phyloP scores from a whole-genome alignment of 78 protist species.

The Chrysochromulina tobinii region DNA sequence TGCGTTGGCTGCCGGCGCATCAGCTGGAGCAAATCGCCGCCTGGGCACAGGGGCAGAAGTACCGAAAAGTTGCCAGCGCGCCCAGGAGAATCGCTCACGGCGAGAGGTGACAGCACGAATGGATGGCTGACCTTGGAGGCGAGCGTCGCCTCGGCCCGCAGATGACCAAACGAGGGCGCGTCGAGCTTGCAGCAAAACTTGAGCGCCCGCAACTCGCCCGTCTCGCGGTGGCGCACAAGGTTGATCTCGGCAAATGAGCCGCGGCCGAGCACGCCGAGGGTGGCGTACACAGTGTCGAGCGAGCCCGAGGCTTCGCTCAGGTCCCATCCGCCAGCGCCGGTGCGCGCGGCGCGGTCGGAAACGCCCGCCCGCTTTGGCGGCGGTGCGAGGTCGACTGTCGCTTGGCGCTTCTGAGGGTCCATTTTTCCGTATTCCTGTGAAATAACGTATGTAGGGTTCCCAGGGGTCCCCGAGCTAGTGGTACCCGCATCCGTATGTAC shows the following conservation, averaged over 20 bases:
- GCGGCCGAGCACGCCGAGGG: conserved; percentile 10
- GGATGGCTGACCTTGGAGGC: not conserved
- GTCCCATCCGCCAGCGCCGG: not conserved
- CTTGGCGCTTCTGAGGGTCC: no score
- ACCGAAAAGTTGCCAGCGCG: not conserved
- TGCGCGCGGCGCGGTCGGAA: not conserved
- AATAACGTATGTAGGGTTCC: no score
- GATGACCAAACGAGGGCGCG: not conserved
- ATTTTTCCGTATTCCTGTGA: no score
- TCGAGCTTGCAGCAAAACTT: conserved; percentile 20
- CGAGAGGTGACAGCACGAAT: not conserved
- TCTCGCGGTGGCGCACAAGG: not conserved
- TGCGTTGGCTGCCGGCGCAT: not conserved
- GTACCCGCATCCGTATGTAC: no score
- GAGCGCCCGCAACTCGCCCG: not conserved
- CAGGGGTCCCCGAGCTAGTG: no score
- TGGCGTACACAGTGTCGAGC: not conserved
- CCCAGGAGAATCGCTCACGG: not conserved
- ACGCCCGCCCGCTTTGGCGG: no score
- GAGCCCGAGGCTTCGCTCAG: not conserved
- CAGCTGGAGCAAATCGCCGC: conserved; percentile 28
- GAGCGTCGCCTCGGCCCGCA: not conserved
- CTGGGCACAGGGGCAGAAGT: conserved; percentile 7
- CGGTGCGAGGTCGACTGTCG: no score
- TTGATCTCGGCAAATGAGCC: conserved; percentile 1